Conservation (phyloP, 2,329 filamentous ascomycete species). For the Claviceps spartinae region DNA sequence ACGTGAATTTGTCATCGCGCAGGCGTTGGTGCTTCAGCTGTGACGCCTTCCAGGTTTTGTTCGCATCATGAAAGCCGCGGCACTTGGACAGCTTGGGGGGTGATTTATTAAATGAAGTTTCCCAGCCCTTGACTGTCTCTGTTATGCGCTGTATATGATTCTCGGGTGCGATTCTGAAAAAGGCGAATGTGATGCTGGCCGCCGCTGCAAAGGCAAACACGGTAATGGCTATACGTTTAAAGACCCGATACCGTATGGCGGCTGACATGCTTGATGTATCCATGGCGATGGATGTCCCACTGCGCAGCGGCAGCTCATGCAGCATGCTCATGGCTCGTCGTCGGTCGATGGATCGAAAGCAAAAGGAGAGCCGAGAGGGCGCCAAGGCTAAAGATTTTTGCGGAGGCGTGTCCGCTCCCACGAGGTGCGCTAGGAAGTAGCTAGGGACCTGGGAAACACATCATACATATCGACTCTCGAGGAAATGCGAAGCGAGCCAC, state of each 20-base stretch:
- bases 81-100: background rate
- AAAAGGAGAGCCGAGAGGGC: background rate
- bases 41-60: constrained; percentile 11
- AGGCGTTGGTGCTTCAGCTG: constrained; percentile 14
- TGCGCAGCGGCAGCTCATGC: background rate
- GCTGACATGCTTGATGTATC: background rate
- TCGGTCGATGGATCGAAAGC: background rate
- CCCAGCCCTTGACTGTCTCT: background rate
- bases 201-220: constrained; percentile 1
- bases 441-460: too few relatives aligned
- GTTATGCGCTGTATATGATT: constrained; percentile 1
- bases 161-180: constrained; percentile 1
- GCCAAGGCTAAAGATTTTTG: background rate
- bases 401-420: background rate
- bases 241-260: background rate
- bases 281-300: background rate
- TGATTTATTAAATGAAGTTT: background rate
- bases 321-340: too few relatives aligned
- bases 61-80: background rate
- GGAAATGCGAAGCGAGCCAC: too few relatives aligned
- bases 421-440: background rate
- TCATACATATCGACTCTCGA: too few relatives aligned
- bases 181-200: background rate
- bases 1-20: constrained; percentile 20
- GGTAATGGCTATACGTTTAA: constrained; percentile 1